Evolutionary conservation across 2,329 filamentous ascomycete species (phyloP).

Genomic region (Chlorencoelia australis): DNA sequence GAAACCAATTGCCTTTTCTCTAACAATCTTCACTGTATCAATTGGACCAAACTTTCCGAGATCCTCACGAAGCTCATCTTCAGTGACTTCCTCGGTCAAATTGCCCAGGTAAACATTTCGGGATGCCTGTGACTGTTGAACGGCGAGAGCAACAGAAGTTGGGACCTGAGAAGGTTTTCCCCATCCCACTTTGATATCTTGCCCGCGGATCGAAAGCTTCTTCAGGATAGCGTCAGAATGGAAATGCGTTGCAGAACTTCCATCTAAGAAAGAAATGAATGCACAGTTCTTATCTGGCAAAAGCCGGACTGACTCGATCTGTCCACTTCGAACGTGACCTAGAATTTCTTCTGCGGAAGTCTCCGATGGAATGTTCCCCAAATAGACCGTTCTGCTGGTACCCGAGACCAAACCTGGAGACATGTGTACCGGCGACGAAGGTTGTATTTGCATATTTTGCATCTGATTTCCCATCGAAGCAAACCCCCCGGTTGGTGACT

Average conservation of each 20-base stretch:
- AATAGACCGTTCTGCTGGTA: conserved; percentile 91
- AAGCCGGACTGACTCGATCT: conserved; percentile 97
- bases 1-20: conserved; percentile 96
- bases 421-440: conserved; percentile 67
- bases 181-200: conserved; percentile 99
- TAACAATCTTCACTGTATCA: conserved; percentile 94
- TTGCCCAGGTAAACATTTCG: conserved; percentile 96
- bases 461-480: conserved; percentile 36
- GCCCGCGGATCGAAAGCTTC: conserved; percentile 95
- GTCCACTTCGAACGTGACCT: conserved; percentile 89
- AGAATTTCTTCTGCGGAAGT: conserved; percentile 95
- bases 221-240: conserved; percentile 99
- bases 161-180: conserved; percentile 97
- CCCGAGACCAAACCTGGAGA: conserved; percentile 74
- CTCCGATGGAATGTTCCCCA: conserved; percentile 97
- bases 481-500: conserved; percentile 76
- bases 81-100: conserved; percentile 76
- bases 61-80: conserved; percentile 90
- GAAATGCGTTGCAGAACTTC: conserved; percentile 95
- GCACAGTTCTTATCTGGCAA: conserved; percentile 99
- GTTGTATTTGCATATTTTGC: conserved; percentile 38
- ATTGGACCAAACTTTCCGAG: conserved; percentile 93
- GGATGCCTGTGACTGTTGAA: conserved; percentile 94
- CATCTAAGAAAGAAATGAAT: conserved; percentile 97
- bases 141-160: conserved; percentile 91